Evolutionary conservation across 129 eudicot species (phyloP), one percentile per base, ranked within the genome.

Genomic region (Ambrosia artemisiifolia): DNA sequence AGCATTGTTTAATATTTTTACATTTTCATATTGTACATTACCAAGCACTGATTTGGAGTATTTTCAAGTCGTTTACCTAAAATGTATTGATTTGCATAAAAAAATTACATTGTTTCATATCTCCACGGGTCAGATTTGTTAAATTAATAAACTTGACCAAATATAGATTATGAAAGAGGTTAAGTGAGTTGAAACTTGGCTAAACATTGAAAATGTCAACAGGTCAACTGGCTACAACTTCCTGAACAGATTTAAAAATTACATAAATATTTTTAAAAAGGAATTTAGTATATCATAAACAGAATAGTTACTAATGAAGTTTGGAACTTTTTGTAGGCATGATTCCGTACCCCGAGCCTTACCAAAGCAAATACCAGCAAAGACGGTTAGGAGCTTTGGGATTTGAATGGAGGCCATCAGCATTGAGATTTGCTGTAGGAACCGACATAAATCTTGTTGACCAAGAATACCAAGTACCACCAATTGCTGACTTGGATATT

Each of bases 311-410:
- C 14, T 28, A 1, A 32, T 59, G 65, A 43, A 67, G 3, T 32
- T 74, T 80, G 78, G 70, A 63, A 56, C 63, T 65, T 19, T 68
- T 19, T 40, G 28, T 54, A 93, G 99, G 91, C 55, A 87, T 90
- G 96, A 88, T 94, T 73, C 99, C 99, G 9, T 94, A 94, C 78
- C 97, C 97, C 1, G 99, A 90, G 71, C 97, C 99, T 16, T 94
- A 94, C 73, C 99, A 94, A 72, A 88, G 91, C 84, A 84, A 65
- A 82, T 94, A 82, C 77, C 99, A 94, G 70, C 71, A 68, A 64
- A 80, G 99, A 60, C 91, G 99, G 69, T 79, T 90, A 59, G 99
- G 99, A 74, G 90, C 91, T 67, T 76, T 87, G 24, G 96, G 97
- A 18, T 73, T 90, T 24, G 99, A 94, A 79, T 94, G 99, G 99